Conservation (phyloP, 495 filamentous ascomycete species). For the Lophiostoma macrostomum region DNA sequence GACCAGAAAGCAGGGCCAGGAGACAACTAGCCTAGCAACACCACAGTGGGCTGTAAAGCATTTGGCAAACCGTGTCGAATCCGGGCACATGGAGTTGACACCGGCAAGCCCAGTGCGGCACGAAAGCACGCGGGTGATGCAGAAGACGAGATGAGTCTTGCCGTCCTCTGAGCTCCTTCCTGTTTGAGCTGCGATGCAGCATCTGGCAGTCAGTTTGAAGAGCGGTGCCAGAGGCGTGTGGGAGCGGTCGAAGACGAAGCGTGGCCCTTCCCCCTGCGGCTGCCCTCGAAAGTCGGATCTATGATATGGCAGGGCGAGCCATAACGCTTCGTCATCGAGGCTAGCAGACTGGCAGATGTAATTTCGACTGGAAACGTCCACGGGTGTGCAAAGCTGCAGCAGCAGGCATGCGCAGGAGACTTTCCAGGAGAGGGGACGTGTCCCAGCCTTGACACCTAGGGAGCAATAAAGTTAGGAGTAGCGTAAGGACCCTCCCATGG, state of each 20-base stretch:
- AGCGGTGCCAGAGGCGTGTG: constrained; percentile 6
- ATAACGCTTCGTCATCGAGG: constrained; percentile 21
- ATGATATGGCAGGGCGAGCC: constrained; percentile 16
- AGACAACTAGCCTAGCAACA: background rate
- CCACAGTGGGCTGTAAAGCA: constrained; percentile 12
- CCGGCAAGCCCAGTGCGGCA: constrained; percentile 1
- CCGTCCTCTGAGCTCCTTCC: no score
- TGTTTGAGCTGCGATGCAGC: constrained; percentile 3
- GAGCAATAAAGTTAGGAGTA: constrained; percentile 7
- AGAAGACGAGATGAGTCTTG: constrained; percentile 7
- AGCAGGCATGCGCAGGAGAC: background rate
- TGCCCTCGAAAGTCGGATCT: background rate
- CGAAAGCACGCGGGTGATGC: background rate
- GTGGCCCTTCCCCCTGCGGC: constrained; percentile 2
- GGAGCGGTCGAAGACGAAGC: background rate
- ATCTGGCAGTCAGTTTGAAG: background rate
- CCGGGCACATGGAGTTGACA: background rate
- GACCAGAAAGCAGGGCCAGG: constrained; percentile 1
- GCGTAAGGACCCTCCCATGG: background rate
- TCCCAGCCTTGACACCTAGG: constrained; percentile 13
- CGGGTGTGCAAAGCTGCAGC: constrained; percentile 1
- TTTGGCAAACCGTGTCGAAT: constrained; percentile 12
- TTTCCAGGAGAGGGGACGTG: background rate
- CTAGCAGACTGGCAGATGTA: background rate
- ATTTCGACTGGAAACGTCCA: background rate